Conservation (phyloP, 345 rosid genomes). For the Salix purpurea region DNA sequence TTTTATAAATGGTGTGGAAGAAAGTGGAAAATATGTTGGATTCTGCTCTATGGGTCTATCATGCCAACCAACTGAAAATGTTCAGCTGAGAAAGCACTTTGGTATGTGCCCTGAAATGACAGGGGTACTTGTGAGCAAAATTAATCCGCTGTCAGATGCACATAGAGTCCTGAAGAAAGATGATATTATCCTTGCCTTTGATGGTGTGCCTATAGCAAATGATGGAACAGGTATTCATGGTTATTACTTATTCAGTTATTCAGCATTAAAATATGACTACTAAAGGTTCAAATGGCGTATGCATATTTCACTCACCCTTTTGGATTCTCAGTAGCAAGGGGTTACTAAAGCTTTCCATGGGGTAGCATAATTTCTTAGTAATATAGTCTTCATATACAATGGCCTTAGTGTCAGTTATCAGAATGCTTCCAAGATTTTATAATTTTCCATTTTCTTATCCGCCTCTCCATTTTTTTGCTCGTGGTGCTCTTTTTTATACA, state of each 20-base stretch:
- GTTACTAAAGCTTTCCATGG: background rate
- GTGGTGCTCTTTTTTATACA: background rate
- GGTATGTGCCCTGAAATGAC: slow-evolving; percentile 65
- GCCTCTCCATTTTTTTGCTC: background rate
- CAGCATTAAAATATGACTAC: background rate
- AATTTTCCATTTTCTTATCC: background rate
- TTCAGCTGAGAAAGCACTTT: slow-evolving; percentile 60
- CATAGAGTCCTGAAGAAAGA: slow-evolving; percentile 55
- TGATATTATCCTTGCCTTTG: slow-evolving; percentile 73
- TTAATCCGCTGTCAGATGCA: slow-evolving; percentile 74
- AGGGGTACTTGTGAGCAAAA: slow-evolving; percentile 75
- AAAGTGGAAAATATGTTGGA: slow-evolving; percentile 61
- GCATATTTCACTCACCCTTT: background rate
- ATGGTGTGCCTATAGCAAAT: slow-evolving; percentile 75
- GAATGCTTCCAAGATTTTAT: background rate
- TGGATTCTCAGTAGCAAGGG: background rate
- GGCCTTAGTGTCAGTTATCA: background rate
- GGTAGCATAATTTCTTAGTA: background rate
- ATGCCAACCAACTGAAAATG: slow-evolving; percentile 81
- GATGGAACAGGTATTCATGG: slow-evolving; percentile 73
- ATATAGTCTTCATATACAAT: background rate
- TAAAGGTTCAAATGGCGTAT: background rate
- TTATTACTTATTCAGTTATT: background rate
- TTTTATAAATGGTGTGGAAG: slow-evolving; percentile 70
- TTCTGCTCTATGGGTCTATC: slow-evolving; percentile 84